These are phyloP conservation scores for Fusarium buharicum DNA, from an alignment of 2,329 filamentous ascomycete species.

Conservation along the genomic window DNA sequence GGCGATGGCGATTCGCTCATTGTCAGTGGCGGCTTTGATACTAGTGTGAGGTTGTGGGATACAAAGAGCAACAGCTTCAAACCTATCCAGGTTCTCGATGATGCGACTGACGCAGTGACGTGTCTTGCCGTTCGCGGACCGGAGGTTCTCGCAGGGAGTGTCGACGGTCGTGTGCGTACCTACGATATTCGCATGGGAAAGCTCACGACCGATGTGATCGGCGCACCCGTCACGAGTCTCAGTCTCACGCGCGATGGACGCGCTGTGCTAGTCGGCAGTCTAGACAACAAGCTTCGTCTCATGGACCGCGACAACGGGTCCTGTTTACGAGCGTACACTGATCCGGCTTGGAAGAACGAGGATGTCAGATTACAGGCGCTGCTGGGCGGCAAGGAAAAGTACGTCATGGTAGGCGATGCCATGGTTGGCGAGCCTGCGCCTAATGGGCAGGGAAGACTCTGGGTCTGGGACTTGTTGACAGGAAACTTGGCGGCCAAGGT, in stretches of 20 bases:
- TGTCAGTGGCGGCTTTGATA: conserved; percentile 78
- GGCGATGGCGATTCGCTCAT: conserved; percentile 80
- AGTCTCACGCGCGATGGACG: conserved; percentile 76
- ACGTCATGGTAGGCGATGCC: conserved; percentile 85
- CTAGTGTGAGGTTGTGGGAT: conserved; percentile 82
- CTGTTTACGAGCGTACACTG: conserved; percentile 76
- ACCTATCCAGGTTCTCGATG: conserved; percentile 77
- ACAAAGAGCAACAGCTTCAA: conserved; percentile 63
- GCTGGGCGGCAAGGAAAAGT: conserved; percentile 79
- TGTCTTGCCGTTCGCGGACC: conserved; percentile 59
- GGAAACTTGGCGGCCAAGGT: conserved; percentile 75
- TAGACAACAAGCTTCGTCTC: conserved; percentile 81
- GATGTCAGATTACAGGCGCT: conserved; percentile 79
- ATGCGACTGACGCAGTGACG: conserved; percentile 77
- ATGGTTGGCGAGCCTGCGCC: conserved; percentile 49
- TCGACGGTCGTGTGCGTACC: conserved; percentile 82
- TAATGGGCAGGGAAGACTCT: conserved; percentile 68
- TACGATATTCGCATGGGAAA: conserved; percentile 86
- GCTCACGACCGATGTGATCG: conserved; percentile 76
- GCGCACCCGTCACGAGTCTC: conserved; percentile 79
- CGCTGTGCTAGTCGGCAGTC: conserved; percentile 75
- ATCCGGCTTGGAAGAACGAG: conserved; percentile 68
- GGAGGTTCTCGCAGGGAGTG: conserved; percentile 78
- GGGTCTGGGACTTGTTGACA: conserved; percentile 86
- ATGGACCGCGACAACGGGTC: conserved; percentile 82